Conservation (phyloP, 257 asterid genomes). For the Galeopsis tetrahit region DNA sequence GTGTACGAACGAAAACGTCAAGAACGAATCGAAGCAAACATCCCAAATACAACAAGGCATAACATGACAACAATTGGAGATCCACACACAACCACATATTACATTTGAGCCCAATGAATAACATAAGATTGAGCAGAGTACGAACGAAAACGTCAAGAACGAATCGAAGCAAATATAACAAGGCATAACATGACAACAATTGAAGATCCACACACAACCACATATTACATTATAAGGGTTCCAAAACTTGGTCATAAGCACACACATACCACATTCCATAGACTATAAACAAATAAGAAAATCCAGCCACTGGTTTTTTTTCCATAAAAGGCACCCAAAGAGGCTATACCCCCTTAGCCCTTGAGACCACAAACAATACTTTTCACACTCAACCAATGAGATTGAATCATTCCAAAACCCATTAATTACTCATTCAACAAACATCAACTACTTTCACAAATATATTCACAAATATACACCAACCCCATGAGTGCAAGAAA, state of each 20-base stretch:
- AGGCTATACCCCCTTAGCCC: constrained; percentile 27
- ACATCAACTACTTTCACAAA: constrained; percentile 28
- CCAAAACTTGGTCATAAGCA: constrained; percentile 25
- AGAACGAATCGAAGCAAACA: not conserved
- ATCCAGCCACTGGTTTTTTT: constrained; percentile 32
- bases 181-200: not conserved
- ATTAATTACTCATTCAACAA: constrained; percentile 27
- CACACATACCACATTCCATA: constrained; percentile 37
- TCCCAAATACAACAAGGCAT: not conserved
- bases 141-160: too few relatives aligned
- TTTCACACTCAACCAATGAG: constrained; percentile 30
- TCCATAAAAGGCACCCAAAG: constrained; percentile 37
- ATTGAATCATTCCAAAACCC: constrained; percentile 32
- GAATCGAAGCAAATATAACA: not conserved
- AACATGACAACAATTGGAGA: constrained; percentile 13
- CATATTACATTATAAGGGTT: constrained; percentile 9
- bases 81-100: not conserved
- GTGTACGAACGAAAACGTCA: too few relatives aligned
- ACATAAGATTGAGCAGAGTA: too few relatives aligned
- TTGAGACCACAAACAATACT: constrained; percentile 23
- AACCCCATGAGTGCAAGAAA: constrained; percentile 23
- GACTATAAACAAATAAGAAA: constrained; percentile 24
- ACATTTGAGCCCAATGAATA: constrained; percentile 18
- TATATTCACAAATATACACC: constrained; percentile 35
- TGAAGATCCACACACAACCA: constrained; percentile 3